Conservation (phyloP, 2,329 filamentous ascomycete species). For the Cadophora sp. region DNA sequence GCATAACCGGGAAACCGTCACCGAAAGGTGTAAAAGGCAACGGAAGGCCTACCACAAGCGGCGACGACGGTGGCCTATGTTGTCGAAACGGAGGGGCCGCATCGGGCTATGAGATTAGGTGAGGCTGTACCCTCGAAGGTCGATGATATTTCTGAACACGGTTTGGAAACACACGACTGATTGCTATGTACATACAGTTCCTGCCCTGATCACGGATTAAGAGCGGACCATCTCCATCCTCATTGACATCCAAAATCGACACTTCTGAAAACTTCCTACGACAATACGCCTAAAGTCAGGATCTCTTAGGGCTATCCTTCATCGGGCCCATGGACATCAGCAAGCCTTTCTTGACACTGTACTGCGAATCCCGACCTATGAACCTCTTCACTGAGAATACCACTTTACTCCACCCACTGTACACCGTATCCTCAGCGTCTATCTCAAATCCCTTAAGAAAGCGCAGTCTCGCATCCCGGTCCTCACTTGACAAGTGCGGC, state of each 20-base stretch:
- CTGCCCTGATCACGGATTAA: not conserved
- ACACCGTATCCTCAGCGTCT: not conserved
- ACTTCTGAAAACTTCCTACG: not conserved
- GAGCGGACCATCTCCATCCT: not conserved
- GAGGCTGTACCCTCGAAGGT: not conserved
- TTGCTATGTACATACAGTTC: not conserved
- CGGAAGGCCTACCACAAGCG: too few relatives aligned
- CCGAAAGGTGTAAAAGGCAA: conserved; percentile 12
- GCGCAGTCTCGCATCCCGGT: not conserved
- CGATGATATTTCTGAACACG: not conserved
- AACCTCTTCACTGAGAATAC: not conserved
- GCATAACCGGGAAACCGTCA: conserved; percentile 32
- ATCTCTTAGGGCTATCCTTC: conserved; percentile 1
- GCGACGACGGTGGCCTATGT: too few relatives aligned
- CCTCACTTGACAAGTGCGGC: not conserved
- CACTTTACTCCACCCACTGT: not conserved
- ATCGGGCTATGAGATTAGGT: not conserved
- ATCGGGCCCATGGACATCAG: not conserved
- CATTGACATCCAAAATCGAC: conserved; percentile 13
- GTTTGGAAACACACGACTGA: not conserved
- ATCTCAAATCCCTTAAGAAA: not conserved
- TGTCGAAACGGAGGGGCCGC: not conserved
- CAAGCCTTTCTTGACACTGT: not conserved
- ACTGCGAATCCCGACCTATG: not conserved
- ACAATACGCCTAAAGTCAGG: not conserved